Evolutionary conservation across 1,284 basidiomycete species (phyloP), one percentile per base, ranked within the genome.

Genomic region (Ceratobasidium papillatum): DNA sequence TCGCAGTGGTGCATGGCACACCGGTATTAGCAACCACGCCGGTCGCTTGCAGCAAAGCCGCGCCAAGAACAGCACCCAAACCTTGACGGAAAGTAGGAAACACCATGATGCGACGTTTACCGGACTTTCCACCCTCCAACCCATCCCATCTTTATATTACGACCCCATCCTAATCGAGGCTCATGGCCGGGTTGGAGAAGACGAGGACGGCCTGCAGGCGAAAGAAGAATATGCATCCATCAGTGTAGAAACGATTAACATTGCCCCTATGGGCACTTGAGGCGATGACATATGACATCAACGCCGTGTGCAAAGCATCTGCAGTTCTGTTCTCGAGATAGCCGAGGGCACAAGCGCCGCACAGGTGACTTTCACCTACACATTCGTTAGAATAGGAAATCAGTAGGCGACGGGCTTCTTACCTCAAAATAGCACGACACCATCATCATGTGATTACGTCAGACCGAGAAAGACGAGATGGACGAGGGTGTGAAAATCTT

Each of bases 351-450:
- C 14, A 59, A 14, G 56, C 19, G 56, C 27, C 56, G 56, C 34
- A 41, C 56, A 36, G 8, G 34, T 38, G 32, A 38, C 56, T 59
- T 14, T 41, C 32, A 59, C 17, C 56, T 59, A 14, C 7, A 41
- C 34, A 30, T n/a, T 30, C 56, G 14, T 59, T 41, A 36, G 36
- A 59, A 59, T 5, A 41, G 32, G 19, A 17, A 11, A 25, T 14
- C 49, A 59, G 56, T 34, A 61, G n/a, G 38, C 38, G 38, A 41
- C 38, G 59, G 38, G 19, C 59, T 43, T 61, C 59, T 61, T n/a
- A 61, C 38, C 38, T 61, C 9, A 43, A 61, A 61, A 43, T 43
- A 61, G 12, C 59, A 25, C 38, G 9, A 59, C 9, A 38, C 30
- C 32, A 59, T n/a, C 14, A 19, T 12, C 34, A 30, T 8, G 54